A percentile compares a stretch with the other conserved stretches of the same genome.
Conservation (phyloP, 1,284 basidiomycete genomes). For the Ganoderma sinense region DNA sequence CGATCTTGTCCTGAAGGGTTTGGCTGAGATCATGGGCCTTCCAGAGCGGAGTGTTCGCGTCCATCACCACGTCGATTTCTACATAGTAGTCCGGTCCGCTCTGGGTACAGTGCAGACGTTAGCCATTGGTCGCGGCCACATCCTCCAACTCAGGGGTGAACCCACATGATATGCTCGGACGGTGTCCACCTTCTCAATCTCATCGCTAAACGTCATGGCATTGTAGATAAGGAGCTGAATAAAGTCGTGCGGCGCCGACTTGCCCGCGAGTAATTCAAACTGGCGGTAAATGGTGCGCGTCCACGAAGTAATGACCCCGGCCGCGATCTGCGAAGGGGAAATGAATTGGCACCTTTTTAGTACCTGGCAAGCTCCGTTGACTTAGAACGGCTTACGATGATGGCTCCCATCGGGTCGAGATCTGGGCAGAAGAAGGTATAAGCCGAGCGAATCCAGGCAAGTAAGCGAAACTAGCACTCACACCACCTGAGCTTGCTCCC, state of each 20-base stretch:
- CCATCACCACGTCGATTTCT: constrained; percentile 95
- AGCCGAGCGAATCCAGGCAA: constrained; percentile 1
- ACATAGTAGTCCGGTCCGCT: constrained; percentile 89
- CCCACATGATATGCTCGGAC: constrained; percentile 87
- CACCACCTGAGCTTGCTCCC: constrained; percentile 91
- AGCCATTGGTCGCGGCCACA: background rate
- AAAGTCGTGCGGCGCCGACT: constrained; percentile 91
- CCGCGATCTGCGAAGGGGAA: constrained; percentile 65
- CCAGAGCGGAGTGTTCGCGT: constrained; percentile 88
- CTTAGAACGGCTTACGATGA: constrained; percentile 61
- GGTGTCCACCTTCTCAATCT: constrained; percentile 89
- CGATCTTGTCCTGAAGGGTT: constrained; percentile 93
- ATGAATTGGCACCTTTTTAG: background rate
- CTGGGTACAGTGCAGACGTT: constrained; percentile 39
- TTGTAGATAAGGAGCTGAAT: constrained; percentile 94
- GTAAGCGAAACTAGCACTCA: constrained; percentile 45
- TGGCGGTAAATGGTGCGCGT: constrained; percentile 76
- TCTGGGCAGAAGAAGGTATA: constrained; percentile 44
- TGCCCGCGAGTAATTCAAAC: constrained; percentile 91
- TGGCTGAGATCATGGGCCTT: constrained; percentile 94
- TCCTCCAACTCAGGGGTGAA: constrained; percentile 23
- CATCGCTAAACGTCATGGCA: constrained; percentile 85
- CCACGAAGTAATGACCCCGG: constrained; percentile 88
- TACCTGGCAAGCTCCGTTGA: background rate
- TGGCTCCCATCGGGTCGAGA: constrained; percentile 84